Evolutionary conservation across 1,284 basidiomycete species (phyloP), one percentile per base, ranked within the genome.

Genomic region (Lignosus rhinocerotis): DNA sequence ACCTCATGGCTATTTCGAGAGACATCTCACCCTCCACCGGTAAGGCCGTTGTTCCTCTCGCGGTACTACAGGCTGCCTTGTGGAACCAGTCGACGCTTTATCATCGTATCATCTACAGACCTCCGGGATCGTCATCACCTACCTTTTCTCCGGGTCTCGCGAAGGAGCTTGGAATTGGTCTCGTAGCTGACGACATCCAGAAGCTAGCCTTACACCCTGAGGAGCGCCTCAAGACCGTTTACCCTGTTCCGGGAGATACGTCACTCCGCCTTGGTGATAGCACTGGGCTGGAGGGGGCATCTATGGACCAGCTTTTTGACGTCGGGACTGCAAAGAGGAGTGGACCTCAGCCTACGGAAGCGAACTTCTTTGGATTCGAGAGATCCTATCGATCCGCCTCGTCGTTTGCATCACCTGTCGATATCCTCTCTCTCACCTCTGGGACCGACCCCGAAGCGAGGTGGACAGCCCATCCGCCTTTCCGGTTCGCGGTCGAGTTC

Each of bases 401-500:
- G 3, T 71, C 75, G 32, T 81, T 80, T 61, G 67, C 79, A 36
- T 7, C 36, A 30, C 70, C 69, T 10, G 80, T 81, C 63, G 61
- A 75, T 2, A 11, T 42, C 16, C 17, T 38, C 36, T 41, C 58
- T 10, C 12, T 34, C 9, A 31, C 42, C 3, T 34, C 39, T 17
- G n/a, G 19, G 3, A 3, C 21, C 2, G 46, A 25, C 4, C 25
- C 54, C 2, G 79, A 80, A 14, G 78, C 76, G 55, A 70, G 78
- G 39, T 88, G 84, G 84, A 80, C 85, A 0, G 75, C 81, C 9
- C 83, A 85, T 66, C 85, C 93, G 50, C 93, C 93, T 0, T 89
- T 81, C 73, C 82, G 92, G 30, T 92, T 96, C 69, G 85, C 86
- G 6, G 92, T 94, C 49, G 94, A 97, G 73, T 96, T 96, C 71